These are phyloP conservation scores for Xylaria sp. DNA, from an alignment of 2,329 filamentous ascomycete genomes.

Conservation along the genomic window DNA sequence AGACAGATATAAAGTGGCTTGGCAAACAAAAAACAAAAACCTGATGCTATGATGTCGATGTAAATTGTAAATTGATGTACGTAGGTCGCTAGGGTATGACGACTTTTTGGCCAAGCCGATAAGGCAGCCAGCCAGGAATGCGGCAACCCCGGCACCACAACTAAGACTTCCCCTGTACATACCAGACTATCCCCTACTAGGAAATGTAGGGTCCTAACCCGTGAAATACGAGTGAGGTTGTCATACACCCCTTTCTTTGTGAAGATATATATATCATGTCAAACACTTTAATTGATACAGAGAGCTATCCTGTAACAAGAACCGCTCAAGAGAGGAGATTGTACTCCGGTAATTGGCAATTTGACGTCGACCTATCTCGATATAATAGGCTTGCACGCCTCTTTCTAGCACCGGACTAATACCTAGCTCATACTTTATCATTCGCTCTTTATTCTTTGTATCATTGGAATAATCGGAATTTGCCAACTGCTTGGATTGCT, in stretches of 20 bases:
- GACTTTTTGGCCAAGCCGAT: conserved; percentile 33
- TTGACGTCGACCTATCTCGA: not conserved
- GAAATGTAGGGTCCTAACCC: too few species aligned
- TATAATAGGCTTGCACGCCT: not conserved
- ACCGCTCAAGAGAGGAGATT: too few species aligned
- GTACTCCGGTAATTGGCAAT: too few species aligned
- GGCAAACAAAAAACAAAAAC: not conserved
- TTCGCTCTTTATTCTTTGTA: not conserved
- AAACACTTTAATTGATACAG: too few species aligned
- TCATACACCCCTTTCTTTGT: too few species aligned
- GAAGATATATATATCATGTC: too few species aligned
- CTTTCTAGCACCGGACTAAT: not conserved
- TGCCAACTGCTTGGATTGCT: not conserved
- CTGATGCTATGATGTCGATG: conserved; percentile 21
- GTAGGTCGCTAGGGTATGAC: conserved; percentile 27
- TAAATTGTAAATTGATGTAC: not conserved
- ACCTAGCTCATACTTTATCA: not conserved
- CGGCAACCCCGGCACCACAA: conserved; percentile 10
- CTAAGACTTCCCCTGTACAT: not conserved
- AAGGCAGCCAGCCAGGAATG: conserved; percentile 21
- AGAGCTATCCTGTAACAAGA: too few species aligned
- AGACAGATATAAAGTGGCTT: not conserved
- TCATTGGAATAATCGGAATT: not conserved
- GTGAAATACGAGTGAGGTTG: too few species aligned
- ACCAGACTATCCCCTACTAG: too few species aligned